phyloP scores from a whole-genome alignment of 1,284 basidiomycete genomes.

The Apiotrichum domesticum region DNA sequence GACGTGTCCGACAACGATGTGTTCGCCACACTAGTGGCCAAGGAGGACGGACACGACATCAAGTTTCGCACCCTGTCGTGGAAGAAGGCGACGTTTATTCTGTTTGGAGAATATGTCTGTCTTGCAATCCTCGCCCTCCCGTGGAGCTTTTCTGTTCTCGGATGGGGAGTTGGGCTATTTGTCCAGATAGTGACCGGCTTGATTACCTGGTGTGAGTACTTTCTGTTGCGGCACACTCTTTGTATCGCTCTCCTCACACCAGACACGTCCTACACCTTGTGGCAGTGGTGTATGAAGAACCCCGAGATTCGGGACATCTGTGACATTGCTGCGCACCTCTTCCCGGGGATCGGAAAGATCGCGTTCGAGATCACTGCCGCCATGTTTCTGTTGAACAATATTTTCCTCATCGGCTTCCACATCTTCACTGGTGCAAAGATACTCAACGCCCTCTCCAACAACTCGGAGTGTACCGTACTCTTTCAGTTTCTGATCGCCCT shows the following conservation, averaged over 20 bases:
- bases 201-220: conserved; percentile 36
- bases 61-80: conserved; percentile 35
- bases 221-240: too few species aligned
- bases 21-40: conserved; percentile 27
- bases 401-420: conserved; percentile 45
- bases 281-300: conserved; percentile 55
- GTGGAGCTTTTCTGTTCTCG: conserved; percentile 35
- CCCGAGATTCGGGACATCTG: conserved; percentile 59
- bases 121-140: conserved; percentile 43
- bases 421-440: conserved; percentile 44
- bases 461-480: conserved; percentile 53
- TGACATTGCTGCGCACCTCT: conserved; percentile 56
- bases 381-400: conserved; percentile 37
- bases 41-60: conserved; percentile 35
- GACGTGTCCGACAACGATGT: background rate
- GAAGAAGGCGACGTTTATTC: conserved; percentile 39
- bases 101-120: conserved; percentile 45
- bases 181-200: conserved; percentile 56
- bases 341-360: conserved; percentile 21
- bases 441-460: conserved; percentile 57
- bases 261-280: conserved; percentile 36
- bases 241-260: background rate
- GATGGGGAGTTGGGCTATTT: conserved; percentile 48
- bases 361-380: conserved; percentile 33
- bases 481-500: conserved; percentile 52